Conservation (phyloP, 2,329 filamentous ascomycete species). For the Trichophyton rubrum region DNA sequence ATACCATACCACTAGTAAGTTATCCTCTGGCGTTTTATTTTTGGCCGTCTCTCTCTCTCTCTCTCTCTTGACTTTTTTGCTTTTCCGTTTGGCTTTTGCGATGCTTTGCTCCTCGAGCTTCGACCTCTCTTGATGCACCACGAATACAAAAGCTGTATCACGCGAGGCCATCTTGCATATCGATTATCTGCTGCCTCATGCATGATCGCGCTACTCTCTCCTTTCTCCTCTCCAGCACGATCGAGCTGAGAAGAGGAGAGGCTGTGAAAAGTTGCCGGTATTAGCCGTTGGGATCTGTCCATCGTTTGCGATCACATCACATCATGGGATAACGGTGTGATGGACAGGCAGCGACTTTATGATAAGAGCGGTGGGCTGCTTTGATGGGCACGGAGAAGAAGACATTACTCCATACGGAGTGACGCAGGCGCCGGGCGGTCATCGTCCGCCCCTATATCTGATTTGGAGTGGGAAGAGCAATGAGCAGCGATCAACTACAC, state of each 20-base stretch:
- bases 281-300: not conserved
- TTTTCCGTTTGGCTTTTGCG: not conserved
- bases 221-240: not conserved
- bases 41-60: not conserved
- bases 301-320: too few relatives aligned
- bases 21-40: not conserved
- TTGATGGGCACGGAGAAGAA: not conserved
- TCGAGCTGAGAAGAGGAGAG: not conserved
- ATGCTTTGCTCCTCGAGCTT: not conserved
- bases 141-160: slow-evolving; percentile 1
- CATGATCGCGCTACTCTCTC: not conserved
- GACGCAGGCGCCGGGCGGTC: not conserved
- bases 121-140: slow-evolving; percentile 1
- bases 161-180: not conserved
- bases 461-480: not conserved
- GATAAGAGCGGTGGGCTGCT: not conserved
- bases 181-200: not conserved
- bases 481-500: not conserved
- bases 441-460: not conserved
- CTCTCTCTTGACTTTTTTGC: not conserved
- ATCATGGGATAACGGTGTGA: not conserved
- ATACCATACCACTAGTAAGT: not conserved
- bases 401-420: not conserved
- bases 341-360: not conserved
- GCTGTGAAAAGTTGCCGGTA: not conserved